Conservation (phyloP, 768 basidiomycete genomes). For the Suillus tomentosus region DNA sequence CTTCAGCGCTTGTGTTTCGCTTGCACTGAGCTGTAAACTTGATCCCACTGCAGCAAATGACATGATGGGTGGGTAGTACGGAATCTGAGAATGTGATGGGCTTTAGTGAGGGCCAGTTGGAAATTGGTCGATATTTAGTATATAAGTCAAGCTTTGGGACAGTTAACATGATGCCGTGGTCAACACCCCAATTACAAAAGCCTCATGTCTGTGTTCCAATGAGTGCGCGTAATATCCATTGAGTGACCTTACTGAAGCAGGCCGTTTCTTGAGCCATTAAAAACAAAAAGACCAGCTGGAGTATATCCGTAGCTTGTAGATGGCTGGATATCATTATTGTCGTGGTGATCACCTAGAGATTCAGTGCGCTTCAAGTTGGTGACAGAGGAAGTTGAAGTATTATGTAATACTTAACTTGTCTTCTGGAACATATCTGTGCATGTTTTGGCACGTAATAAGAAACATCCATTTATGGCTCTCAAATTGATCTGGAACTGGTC, state of each 20-base stretch:
- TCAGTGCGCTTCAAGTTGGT: too few relatives aligned
- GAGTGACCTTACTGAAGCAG: neutral
- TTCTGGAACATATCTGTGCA: too few relatives aligned
- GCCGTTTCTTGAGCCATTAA: neutral
- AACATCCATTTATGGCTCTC: too few relatives aligned
- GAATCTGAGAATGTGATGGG: neutral
- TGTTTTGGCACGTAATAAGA: too few relatives aligned
- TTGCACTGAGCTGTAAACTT: neutral
- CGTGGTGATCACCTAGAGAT: too few relatives aligned
- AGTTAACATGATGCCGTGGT: neutral
- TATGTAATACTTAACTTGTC: too few relatives aligned
- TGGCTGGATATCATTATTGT: neutral
- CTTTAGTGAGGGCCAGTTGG: neutral
- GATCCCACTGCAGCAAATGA: neutral
- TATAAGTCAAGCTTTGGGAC: neutral
- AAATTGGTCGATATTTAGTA: neutral
- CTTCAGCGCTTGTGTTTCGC: neutral
- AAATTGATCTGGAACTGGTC: too few relatives aligned
- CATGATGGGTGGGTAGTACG: neutral
- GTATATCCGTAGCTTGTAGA: neutral
- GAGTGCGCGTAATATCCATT: neutral
- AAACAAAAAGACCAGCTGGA: neutral
- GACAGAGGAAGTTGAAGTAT: too few relatives aligned
- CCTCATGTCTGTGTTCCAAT: neutral
- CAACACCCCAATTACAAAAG: neutral